Evolutionary conservation across 768 basidiomycete species (phyloP).

Genomic region (Rubroboletus pulcherrimus): DNA sequence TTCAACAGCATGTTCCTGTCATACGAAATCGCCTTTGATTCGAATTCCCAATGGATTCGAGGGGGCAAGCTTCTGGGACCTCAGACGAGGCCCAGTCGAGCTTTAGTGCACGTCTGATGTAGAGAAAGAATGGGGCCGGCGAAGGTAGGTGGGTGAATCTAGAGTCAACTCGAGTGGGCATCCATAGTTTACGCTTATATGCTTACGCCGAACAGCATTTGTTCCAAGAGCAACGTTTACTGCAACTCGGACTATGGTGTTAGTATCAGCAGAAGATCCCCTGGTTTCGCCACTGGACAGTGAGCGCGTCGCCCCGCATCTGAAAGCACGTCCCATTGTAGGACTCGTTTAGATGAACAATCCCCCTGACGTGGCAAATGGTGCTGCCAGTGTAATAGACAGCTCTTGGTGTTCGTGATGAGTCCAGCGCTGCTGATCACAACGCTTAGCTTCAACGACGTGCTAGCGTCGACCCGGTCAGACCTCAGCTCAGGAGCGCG

Average conservation of each 20-base stretch:
- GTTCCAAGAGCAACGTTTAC: constrained; percentile 42
- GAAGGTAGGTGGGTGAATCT: constrained; percentile 51
- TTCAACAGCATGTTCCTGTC: too few species aligned
- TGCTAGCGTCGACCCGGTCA: constrained; percentile 53
- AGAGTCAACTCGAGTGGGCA: background rate
- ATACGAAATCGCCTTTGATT: too few species aligned
- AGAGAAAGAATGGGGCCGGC: constrained; percentile 42
- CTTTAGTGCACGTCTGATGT: constrained; percentile 36
- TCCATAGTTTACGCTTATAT: constrained; percentile 24
- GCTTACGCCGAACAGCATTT: too few species aligned
- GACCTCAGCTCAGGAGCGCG: constrained; percentile 62
- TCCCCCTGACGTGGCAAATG: constrained; percentile 37
- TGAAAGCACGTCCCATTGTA: too few species aligned
- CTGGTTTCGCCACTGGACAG: constrained; percentile 58
- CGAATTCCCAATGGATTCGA: too few species aligned
- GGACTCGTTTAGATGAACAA: constrained; percentile 70
- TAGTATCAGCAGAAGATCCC: constrained; percentile 67
- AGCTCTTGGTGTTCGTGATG: background rate
- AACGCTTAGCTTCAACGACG: constrained; percentile 59
- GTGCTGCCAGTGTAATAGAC: constrained; percentile 42
- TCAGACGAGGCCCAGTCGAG: too few species aligned
- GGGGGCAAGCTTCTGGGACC: too few species aligned
- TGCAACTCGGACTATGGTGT: constrained; percentile 78
- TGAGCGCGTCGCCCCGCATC: constrained; percentile 26
- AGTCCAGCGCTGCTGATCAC: background rate